A percentile compares a stretch with the other conserved stretches of the same genome.
Evolutionary conservation across 352 stramenopile species (phyloP).

Genomic region (Globisporangium lucens): DNA sequence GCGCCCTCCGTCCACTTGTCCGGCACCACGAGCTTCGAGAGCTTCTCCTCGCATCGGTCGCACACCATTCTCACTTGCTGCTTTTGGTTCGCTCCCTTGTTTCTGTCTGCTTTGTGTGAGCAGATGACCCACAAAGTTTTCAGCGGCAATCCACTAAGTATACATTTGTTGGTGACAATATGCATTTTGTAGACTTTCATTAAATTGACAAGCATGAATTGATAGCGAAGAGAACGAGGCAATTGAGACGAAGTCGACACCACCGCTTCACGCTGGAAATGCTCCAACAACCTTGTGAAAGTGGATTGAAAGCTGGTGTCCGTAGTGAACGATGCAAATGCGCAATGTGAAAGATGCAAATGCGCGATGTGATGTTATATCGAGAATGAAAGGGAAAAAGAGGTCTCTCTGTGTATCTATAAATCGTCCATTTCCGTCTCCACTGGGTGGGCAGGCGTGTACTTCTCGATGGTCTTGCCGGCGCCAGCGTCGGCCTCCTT

Average conservation of each 20-base stretch:
- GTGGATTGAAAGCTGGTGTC: not conserved
- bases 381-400: not conserved
- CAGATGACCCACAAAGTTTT: not conserved
- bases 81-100: not conserved
- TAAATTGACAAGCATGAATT: not conserved
- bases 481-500: constrained; percentile 75
- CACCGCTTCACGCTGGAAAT: not conserved
- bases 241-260: not conserved
- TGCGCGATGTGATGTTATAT: not conserved
- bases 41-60: constrained; percentile 72
- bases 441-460: constrained; percentile 54
- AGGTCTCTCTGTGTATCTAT: constrained; percentile 22
- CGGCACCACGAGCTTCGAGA: constrained; percentile 72
- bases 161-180: not conserved
- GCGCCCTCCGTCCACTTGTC: constrained; percentile 74
- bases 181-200: not conserved
- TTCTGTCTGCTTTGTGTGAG: not conserved
- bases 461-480: constrained; percentile 71
- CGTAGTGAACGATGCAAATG: no score
- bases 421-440: constrained; percentile 58
- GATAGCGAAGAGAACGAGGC: not conserved
- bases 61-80: constrained; percentile 45
- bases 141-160: not conserved
- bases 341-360: not conserved
- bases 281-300: not conserved